Percentiles rank a stretch among this genome's conserved stretches.
phyloP scores from a whole-genome alignment of 768 basidiomycete species.

The Psilocybe cubensis region DNA sequence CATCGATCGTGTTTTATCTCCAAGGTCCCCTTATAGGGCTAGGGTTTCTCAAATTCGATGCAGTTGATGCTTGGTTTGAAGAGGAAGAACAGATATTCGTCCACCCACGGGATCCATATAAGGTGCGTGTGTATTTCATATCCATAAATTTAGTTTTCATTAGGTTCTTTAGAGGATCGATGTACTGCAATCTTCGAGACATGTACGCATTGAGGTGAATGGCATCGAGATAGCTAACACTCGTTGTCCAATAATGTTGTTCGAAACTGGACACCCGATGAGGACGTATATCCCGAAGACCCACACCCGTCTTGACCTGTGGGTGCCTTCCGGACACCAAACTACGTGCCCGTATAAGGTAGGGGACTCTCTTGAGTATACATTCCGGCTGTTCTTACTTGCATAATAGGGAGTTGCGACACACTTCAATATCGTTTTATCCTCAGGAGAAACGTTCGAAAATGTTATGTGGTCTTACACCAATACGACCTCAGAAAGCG shows the following conservation, averaged over 20 bases:
- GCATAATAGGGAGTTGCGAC: constrained; percentile 55
- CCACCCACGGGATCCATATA: constrained; percentile 73
- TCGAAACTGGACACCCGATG: constrained; percentile 58
- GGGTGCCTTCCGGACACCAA: constrained; percentile 47
- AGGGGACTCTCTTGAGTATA: constrained; percentile 2
- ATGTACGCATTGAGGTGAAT: constrained; percentile 60
- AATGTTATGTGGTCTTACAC: constrained; percentile 71
- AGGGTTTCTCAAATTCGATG: constrained; percentile 50
- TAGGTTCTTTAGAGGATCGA: constrained; percentile 55
- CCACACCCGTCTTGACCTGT: constrained; percentile 54
- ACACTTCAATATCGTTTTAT: constrained; percentile 55
- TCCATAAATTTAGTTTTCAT: too few relatives aligned
- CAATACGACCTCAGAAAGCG: constrained; percentile 52
- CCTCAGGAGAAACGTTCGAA: constrained; percentile 44
- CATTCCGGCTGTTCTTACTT: neutral
- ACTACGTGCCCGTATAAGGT: constrained; percentile 72
- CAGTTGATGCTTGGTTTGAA: constrained; percentile 69
- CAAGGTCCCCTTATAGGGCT: constrained; percentile 44
- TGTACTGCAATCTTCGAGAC: constrained; percentile 59
- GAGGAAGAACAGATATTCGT: constrained; percentile 65
- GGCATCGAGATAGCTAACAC: constrained; percentile 70
- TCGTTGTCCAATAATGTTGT: constrained; percentile 53
- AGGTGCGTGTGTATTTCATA: constrained; percentile 38
- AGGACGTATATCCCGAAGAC: constrained; percentile 66
- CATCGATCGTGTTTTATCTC: constrained; percentile 30